phyloP scores from a whole-genome alignment of 768 basidiomycete species.

The Lactifluus rugatus region DNA sequence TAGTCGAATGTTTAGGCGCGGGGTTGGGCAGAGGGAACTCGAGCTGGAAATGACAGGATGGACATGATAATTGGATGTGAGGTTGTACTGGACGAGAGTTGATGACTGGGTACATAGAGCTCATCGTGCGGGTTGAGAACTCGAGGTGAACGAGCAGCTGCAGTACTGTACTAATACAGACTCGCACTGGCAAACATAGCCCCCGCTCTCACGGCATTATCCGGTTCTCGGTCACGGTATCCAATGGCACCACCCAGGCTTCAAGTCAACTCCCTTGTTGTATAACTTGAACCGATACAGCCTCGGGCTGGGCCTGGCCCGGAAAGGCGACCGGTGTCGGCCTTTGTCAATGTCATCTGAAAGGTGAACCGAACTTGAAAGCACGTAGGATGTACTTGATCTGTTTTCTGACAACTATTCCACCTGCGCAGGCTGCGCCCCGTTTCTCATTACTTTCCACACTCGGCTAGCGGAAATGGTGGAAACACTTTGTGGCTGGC shows the following conservation, averaged over 20 bases:
- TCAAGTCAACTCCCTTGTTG: too few species aligned
- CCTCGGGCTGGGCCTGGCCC: too few species aligned
- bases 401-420: background rate
- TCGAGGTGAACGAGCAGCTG: too few species aligned
- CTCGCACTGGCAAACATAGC: too few species aligned
- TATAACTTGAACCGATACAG: too few species aligned
- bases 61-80: constrained; percentile 56
- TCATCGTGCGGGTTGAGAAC: constrained; percentile 28
- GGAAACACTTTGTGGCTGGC: background rate
- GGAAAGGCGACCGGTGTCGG: too few species aligned
- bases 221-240: too few species aligned
- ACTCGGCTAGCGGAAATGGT: background rate
- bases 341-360: background rate
- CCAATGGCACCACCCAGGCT: too few species aligned
- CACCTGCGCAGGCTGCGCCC: background rate
- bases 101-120: constrained; percentile 38
- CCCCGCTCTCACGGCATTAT: too few species aligned
- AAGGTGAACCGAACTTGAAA: background rate
- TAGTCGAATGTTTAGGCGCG: constrained; percentile 42
- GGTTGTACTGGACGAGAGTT: constrained; percentile 57
- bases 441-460: background rate
- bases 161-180: too few species aligned
- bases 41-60: constrained; percentile 41
- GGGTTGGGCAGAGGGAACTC: constrained; percentile 64
- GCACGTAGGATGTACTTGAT: too few species aligned